phyloP scores from a whole-genome alignment of 1,284 basidiomycete species.

The Amylostereum areolatum region DNA sequence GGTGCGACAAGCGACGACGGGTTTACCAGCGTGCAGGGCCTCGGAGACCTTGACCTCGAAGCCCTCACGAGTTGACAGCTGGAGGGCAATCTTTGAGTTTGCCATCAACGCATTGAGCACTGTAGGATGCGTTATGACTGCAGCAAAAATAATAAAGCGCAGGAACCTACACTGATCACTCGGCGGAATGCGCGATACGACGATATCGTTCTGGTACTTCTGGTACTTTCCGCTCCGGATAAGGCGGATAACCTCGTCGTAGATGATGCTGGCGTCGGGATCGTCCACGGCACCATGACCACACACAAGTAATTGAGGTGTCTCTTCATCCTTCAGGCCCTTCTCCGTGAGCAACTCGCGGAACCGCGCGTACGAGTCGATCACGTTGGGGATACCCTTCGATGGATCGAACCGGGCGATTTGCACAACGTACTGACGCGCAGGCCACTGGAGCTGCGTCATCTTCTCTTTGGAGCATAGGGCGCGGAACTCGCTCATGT shows the following conservation, averaged over 20 bases:
- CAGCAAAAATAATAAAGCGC: too few species aligned
- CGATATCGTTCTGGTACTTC: slow-evolving; percentile 58
- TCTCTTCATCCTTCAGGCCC: slow-evolving; percentile 42
- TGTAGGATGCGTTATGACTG: slow-evolving; percentile 26
- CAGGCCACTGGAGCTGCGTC: slow-evolving; percentile 72
- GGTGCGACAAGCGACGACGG: slow-evolving; percentile 73
- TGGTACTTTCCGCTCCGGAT: slow-evolving; percentile 46
- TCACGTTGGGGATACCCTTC: slow-evolving; percentile 75
- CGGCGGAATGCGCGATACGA: slow-evolving; percentile 75
- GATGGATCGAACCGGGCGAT: slow-evolving; percentile 79
- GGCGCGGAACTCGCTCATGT: slow-evolving; percentile 78
- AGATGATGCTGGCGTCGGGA: slow-evolving; percentile 81
- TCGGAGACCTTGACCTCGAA: slow-evolving; percentile 93
- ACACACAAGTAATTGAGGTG: slow-evolving; percentile 79
- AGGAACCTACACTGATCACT: slow-evolving; percentile 66
- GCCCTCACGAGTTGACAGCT: slow-evolving; percentile 79
- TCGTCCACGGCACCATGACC: slow-evolving; percentile 87
- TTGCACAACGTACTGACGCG: slow-evolving; percentile 78
- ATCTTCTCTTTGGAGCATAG: slow-evolving; percentile 73
- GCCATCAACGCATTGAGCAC: slow-evolving; percentile 76
- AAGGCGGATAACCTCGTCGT: slow-evolving; percentile 65
- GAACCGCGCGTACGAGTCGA: slow-evolving; percentile 79
- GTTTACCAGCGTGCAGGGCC: slow-evolving; percentile 79
- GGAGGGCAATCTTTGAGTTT: slow-evolving; percentile 70
- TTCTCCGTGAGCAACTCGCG: slow-evolving; percentile 51